Evolutionary conservation across 2,329 filamentous ascomycete genomes (phyloP).

Genomic region (Hypoxylon sp.): DNA sequence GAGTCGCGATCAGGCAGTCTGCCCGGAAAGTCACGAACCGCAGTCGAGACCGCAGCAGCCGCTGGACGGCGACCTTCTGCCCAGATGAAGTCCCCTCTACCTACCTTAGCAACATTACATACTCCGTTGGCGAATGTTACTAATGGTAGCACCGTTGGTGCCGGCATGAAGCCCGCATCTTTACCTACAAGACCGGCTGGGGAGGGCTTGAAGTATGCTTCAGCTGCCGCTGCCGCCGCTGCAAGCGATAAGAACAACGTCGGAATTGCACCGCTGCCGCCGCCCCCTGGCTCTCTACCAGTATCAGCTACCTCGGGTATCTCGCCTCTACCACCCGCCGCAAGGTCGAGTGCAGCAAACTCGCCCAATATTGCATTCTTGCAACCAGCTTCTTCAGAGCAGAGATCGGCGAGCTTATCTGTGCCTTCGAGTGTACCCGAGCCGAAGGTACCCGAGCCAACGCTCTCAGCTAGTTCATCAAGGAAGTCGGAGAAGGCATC

Average conservation of each 20-base stretch:
- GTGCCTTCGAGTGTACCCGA: slow-evolving; percentile 47
- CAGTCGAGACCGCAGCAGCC: slow-evolving; percentile 64
- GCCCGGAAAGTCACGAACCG: slow-evolving; percentile 61
- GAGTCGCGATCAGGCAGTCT: slow-evolving; percentile 58
- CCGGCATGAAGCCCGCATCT: slow-evolving; percentile 90
- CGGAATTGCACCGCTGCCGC: slow-evolving; percentile 91
- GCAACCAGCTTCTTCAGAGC: slow-evolving; percentile 54
- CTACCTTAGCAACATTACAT: slow-evolving; percentile 90
- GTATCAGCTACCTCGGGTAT: slow-evolving; percentile 49
- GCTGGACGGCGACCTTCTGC: slow-evolving; percentile 78
- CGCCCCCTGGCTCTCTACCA: slow-evolving; percentile 74
- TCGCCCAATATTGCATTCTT: slow-evolving; percentile 60
- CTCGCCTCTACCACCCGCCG: slow-evolving; percentile 59
- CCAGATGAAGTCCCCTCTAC: slow-evolving; percentile 92
- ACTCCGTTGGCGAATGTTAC: slow-evolving; percentile 70
- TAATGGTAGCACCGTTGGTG: slow-evolving; percentile 60
- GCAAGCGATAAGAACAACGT: slow-evolving; percentile 88
- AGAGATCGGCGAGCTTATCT: slow-evolving; percentile 37
- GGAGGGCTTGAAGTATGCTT: slow-evolving; percentile 95
- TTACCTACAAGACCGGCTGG: slow-evolving; percentile 84
- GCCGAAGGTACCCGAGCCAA: slow-evolving; percentile 42
- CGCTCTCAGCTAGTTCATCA: slow-evolving; percentile 39
- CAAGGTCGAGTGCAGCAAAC: slow-evolving; percentile 61
- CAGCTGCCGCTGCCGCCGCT: slow-evolving; percentile 91
- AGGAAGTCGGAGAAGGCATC: slow-evolving; percentile 48